Evolutionary conservation across 352 stramenopile species (phyloP).

Genomic region (Phytopythium ostracodes): DNA sequence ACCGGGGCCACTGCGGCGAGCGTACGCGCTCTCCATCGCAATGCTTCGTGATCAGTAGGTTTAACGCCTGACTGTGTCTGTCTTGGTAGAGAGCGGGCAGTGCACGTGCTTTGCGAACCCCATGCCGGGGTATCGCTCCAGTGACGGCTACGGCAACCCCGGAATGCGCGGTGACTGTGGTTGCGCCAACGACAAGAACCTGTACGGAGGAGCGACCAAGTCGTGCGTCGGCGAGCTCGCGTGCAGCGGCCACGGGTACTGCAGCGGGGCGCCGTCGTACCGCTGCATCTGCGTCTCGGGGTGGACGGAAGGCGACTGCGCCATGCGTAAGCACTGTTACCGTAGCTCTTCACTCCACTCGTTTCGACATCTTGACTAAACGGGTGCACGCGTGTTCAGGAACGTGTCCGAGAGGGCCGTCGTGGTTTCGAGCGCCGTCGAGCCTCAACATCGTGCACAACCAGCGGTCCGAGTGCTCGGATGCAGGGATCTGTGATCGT

Average conservation of each 20-base stretch:
- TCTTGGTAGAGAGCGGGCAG: constrained; percentile 29
- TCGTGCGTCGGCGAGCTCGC: constrained; percentile 56
- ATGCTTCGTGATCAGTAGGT: neutral
- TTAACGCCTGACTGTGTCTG: neutral
- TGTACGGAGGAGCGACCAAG: constrained; percentile 60
- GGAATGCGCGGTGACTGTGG: constrained; percentile 91
- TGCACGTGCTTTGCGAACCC: constrained; percentile 56
- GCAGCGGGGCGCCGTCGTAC: constrained; percentile 46
- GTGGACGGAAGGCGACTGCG: constrained; percentile 66
- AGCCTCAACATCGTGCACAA: constrained; percentile 45
- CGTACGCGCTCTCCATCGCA: constrained; percentile 9
- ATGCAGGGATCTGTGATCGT: constrained; percentile 53
- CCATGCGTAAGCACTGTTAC: constrained; percentile 25
- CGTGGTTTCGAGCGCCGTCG: constrained; percentile 55
- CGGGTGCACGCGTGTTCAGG: constrained; percentile 24
- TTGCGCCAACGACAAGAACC: constrained; percentile 75
- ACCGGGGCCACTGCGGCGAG: constrained; percentile 83
- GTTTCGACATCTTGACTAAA: no score
- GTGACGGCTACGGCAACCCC: constrained; percentile 81
- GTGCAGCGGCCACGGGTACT: constrained; percentile 76
- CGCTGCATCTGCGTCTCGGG: constrained; percentile 56
- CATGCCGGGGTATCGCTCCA: constrained; percentile 82
- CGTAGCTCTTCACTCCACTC: neutral
- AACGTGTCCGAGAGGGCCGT: constrained; percentile 50
- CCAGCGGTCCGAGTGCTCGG: constrained; percentile 51